Evolutionary conservation across 2,329 filamentous ascomycete genomes (phyloP).

Genomic region (Clarireedia homoeocarpa): DNA sequence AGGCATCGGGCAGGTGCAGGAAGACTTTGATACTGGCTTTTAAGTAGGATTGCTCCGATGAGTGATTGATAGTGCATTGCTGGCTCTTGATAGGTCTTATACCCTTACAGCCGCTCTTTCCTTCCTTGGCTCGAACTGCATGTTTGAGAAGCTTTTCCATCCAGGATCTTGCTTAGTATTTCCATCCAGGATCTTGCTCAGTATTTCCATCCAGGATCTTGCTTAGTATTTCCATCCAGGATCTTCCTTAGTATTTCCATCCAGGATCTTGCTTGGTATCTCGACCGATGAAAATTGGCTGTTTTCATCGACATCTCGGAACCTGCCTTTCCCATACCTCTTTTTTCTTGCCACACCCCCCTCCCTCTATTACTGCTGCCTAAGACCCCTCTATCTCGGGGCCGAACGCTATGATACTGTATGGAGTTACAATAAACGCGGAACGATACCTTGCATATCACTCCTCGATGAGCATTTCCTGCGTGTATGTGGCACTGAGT

Average conservation of each 20-base stretch:
- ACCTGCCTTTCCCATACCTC: background rate
- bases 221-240: background rate
- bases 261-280: background rate
- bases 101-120: background rate
- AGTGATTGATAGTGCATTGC: background rate
- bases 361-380: background rate
- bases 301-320: background rate
- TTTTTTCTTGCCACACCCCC: background rate
- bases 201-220: background rate
- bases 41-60: background rate
- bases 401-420: background rate
- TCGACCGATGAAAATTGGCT: no score
- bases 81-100: background rate
- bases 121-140: constrained; percentile 3
- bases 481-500: background rate
- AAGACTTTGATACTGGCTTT: background rate
- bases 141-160: background rate
- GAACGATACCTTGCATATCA: background rate
- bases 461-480: background rate
- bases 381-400: background rate
- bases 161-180: background rate
- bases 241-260: background rate
- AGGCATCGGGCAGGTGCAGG: constrained; percentile 2
- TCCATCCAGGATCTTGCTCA: background rate
- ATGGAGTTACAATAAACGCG: background rate